Evolutionary conservation across 2,329 filamentous ascomycete genomes (phyloP).

Genomic region (Nigrospora sphaerica): DNA sequence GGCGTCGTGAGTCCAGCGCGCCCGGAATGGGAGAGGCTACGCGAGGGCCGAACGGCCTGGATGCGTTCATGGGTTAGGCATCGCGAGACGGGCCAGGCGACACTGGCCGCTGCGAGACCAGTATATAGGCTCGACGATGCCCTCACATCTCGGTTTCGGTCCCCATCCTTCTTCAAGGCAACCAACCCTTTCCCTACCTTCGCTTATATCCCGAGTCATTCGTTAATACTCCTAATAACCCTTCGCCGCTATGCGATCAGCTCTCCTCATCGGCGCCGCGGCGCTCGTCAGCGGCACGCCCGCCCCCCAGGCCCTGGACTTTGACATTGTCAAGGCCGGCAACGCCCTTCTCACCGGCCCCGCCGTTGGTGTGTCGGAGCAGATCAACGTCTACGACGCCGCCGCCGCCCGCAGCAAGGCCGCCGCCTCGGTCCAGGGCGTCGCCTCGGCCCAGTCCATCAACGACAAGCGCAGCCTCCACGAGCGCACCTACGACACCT

Average conservation of each 20-base stretch:
- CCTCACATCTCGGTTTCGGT: no score
- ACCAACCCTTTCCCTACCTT: no score
- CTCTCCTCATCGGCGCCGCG: constrained; percentile 3
- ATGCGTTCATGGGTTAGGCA: no score
- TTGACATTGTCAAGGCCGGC: constrained; percentile 2
- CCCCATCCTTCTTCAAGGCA: no score
- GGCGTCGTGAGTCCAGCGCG: no score
- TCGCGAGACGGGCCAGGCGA: no score
- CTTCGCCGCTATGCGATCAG: neutral
- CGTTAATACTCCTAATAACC: no score
- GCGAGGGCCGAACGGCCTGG: no score
- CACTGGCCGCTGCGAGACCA: no score
- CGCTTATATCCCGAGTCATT: no score
- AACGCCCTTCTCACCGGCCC: constrained; percentile 1
- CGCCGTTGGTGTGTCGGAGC: neutral
- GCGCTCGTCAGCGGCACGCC: constrained; percentile 4
- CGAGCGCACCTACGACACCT: neutral
- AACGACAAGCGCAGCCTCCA: constrained; percentile 1
- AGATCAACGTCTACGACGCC: constrained; percentile 3
- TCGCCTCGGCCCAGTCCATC: constrained; percentile 1
- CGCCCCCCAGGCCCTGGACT: constrained; percentile 2
- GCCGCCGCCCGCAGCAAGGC: constrained; percentile 1
- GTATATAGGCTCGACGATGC: no score
- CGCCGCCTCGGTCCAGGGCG: constrained; percentile 1
- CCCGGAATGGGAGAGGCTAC: no score